Base-by-base conservation (phyloP, 208 protist genomes). In the Crithidia fasciculata region DNA sequence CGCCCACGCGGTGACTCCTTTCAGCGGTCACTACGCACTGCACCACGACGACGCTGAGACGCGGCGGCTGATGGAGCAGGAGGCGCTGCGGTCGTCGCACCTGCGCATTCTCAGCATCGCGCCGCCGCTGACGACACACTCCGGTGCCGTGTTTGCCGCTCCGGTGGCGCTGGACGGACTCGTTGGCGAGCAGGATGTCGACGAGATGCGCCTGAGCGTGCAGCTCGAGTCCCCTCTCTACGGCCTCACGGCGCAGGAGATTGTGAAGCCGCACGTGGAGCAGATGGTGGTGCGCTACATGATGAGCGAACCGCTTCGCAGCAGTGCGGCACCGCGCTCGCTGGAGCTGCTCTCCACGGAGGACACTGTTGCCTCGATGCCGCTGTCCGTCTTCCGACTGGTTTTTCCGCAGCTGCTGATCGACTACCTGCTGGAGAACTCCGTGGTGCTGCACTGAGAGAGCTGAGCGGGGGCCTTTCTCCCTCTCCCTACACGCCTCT, bases 371-470 rank as follows among this genome's bases (percentile, higher is more conserved):
- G 58, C 80, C 16, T 64, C 80, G 5, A 91, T 96, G 85, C 91
- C 91, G 9, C 73, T 96, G 9, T 90, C 88, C 8, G 81, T 96
- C 15, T 94, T 96, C 50, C 88, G 91, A 18, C 69, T 79, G 0
- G 81, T 78, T 2, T 94, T 89, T 71, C 88, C 91, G 16, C 91
- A 96, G 76, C 56, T 90, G 45, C 82, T 96, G 54, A 69, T 96
- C n/a, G 87, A 92, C 65, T 96, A 87, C 59, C 57, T 96, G 47
- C 82, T 96, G 2, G 53, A 76, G 50, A 78, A 88, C 67, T 76
- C 85, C 10, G 47, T 94, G 7, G 79, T 96, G 5, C 59, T 96
- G 40, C 84, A 89, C 55, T 72, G 52, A 78, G 8, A 50, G 1
- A 28, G 28, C 28, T 28, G 28, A 28, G 28, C 28, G 28, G 28